These are phyloP conservation scores for Biscutella auriculata DNA, from an alignment of 441 rosid genomes.

Conservation along the genomic window DNA sequence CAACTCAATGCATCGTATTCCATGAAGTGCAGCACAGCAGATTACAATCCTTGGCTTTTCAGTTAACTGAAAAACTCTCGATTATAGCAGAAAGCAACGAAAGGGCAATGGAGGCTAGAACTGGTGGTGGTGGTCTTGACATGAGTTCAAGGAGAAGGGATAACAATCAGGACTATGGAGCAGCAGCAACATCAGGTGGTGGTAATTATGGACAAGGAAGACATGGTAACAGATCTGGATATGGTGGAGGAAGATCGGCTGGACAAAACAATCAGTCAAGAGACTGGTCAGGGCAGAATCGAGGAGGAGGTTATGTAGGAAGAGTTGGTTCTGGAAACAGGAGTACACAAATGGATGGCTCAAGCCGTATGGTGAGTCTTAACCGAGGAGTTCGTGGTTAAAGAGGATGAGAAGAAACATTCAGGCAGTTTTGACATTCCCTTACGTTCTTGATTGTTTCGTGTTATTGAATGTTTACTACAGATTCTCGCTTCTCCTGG, in stretches of 20 bases:
- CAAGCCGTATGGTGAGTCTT: conserved; percentile 66
- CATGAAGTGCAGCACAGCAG: conserved; percentile 53
- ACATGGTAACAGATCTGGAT: conserved; percentile 44
- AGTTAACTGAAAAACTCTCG: conserved; percentile 48
- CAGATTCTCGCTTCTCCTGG: too few relatives aligned
- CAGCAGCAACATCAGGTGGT: conserved; percentile 24
- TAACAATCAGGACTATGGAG: conserved; percentile 42
- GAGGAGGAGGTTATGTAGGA: conserved; percentile 47
- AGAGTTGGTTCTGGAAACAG: conserved; percentile 29
- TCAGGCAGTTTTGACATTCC: too few relatives aligned
- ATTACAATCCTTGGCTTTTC: conserved; percentile 70
- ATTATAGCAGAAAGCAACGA: conserved; percentile 57
- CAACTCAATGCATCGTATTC: conserved; percentile 57
- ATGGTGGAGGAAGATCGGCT: conserved; percentile 38
- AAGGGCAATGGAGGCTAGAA: conserved; percentile 55
- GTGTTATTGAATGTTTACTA: too few relatives aligned
- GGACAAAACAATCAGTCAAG: conserved; percentile 31
- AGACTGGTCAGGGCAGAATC: conserved; percentile 35
- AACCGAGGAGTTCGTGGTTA: conserved; percentile 47
- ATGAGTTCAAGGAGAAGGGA: conserved; percentile 54
- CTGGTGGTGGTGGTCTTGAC: conserved; percentile 57
- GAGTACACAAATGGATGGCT: conserved; percentile 42
- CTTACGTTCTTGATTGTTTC: too few relatives aligned
- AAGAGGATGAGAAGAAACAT: too few relatives aligned
- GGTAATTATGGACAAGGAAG: conserved; percentile 45